phyloP scores from a whole-genome alignment of 768 basidiomycete species.

The Macrocybe gigantea region DNA sequence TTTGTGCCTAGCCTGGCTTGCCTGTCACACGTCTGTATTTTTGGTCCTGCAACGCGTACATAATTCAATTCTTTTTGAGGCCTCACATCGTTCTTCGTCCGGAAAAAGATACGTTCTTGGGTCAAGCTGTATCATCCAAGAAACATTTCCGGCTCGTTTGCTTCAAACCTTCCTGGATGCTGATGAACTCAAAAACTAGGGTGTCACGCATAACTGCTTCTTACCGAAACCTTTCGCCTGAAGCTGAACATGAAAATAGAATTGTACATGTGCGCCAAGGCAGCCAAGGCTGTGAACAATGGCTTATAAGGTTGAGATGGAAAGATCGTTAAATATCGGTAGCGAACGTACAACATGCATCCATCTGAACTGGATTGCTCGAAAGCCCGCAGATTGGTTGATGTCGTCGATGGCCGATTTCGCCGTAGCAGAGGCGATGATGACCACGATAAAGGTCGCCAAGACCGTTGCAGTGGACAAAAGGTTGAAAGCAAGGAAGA shows the following conservation, averaged over 20 bases:
- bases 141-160: too few relatives aligned
- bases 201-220: not conserved
- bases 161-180: too few relatives aligned
- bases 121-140: too few relatives aligned
- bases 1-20: not conserved
- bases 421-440: too few relatives aligned
- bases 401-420: slow-evolving; percentile 6
- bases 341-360: slow-evolving; percentile 8
- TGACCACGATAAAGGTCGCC: too few relatives aligned
- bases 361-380: slow-evolving; percentile 7
- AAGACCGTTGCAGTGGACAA: slow-evolving; percentile 2
- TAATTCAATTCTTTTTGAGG: slow-evolving; percentile 3
- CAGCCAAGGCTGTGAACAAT: slow-evolving; percentile 9
- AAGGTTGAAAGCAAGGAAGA: slow-evolving; percentile 7
- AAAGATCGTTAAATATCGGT: not conserved
- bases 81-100: not conserved
- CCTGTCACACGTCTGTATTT: not conserved
- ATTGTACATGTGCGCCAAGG: slow-evolving; percentile 7
- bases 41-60: not conserved
- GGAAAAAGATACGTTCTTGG: slow-evolving; percentile 3
- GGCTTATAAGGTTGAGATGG: not conserved
- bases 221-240: not conserved
- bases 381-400: not conserved
- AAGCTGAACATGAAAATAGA: slow-evolving; percentile 7
- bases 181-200: not conserved